Conservation (phyloP, 345 rosid species). For the Reutealis trisperma region DNA sequence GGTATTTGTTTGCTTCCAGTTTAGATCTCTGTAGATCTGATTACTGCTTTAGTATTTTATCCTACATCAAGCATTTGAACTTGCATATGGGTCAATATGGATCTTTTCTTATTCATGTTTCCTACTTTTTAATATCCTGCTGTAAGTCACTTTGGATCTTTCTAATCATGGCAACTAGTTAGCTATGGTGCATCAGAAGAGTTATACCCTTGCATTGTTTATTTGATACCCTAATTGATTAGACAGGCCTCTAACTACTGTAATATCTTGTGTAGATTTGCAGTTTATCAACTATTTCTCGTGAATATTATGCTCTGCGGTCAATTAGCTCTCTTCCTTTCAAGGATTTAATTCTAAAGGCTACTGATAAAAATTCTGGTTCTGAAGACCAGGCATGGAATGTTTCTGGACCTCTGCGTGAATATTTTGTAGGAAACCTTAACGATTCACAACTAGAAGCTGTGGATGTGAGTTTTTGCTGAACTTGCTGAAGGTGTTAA, state of each 20-base stretch:
- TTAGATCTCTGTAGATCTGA: too few relatives aligned
- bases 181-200: background rate
- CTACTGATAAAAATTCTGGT: constrained; percentile 48
- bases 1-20: too few relatives aligned
- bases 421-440: constrained; percentile 58
- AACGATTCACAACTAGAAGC: constrained; percentile 86
- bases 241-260: constrained; percentile 15
- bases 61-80: too few relatives aligned
- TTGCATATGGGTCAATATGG: too few relatives aligned
- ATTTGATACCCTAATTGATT: constrained; percentile 8
- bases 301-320: constrained; percentile 82
- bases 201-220: background rate
- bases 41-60: too few relatives aligned
- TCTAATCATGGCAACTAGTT: background rate
- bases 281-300: constrained; percentile 86
- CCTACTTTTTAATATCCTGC: too few relatives aligned
- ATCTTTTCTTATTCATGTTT: too few relatives aligned
- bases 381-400: constrained; percentile 73
- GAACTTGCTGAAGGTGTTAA: background rate
- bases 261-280: constrained; percentile 61
- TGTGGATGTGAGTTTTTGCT: constrained; percentile 62
- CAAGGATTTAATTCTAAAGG: constrained; percentile 79
- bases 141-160: too few relatives aligned
- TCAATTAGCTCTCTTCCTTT: constrained; percentile 82
- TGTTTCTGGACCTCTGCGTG: constrained; percentile 68